Evolutionary conservation across 2,329 filamentous ascomycete species (phyloP).

Genomic region (Zasmidium cellare): DNA sequence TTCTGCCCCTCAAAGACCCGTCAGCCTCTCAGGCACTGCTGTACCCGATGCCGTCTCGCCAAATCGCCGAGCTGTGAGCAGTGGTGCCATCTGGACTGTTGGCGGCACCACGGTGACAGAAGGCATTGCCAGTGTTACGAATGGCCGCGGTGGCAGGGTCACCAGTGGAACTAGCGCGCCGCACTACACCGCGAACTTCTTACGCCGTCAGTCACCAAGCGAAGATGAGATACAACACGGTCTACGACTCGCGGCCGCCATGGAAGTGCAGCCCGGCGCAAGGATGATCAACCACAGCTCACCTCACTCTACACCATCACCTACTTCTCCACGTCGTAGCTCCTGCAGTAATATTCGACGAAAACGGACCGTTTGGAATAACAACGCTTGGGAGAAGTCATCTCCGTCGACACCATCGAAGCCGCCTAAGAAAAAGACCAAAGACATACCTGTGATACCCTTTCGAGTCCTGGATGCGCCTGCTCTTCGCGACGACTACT

Average conservation of each 20-base stretch:
- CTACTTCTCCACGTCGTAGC: conserved; percentile 8
- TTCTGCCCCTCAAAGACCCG: conserved; percentile 2
- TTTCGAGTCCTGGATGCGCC: conserved; percentile 77
- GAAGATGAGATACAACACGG: conserved; percentile 58
- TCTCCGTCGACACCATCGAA: conserved; percentile 10
- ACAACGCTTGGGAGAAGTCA: conserved; percentile 24
- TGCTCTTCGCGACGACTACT: conserved; percentile 88
- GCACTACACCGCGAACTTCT: conserved; percentile 58
- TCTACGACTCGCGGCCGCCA: conserved; percentile 72
- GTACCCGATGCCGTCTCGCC: conserved; percentile 2
- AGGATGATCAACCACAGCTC: conserved; percentile 60
- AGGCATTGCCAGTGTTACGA: conserved; percentile 44
- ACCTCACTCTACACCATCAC: conserved; percentile 12
- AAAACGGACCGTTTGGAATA: conserved; percentile 18
- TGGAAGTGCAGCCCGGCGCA: conserved; percentile 72
- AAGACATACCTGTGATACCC: conserved; percentile 32
- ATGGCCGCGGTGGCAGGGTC: conserved; percentile 65
- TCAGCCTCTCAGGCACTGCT: background rate
- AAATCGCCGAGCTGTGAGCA: conserved; percentile 50
- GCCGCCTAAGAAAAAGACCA: conserved; percentile 18
- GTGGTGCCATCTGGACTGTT: conserved; percentile 73
- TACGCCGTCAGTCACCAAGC: conserved; percentile 38
- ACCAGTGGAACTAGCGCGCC: conserved; percentile 73
- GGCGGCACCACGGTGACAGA: conserved; percentile 58
- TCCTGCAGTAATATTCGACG: conserved; percentile 12